phyloP scores from a whole-genome alignment of 495 filamentous ascomycete species.

The Saxophila tyrrhenica region DNA sequence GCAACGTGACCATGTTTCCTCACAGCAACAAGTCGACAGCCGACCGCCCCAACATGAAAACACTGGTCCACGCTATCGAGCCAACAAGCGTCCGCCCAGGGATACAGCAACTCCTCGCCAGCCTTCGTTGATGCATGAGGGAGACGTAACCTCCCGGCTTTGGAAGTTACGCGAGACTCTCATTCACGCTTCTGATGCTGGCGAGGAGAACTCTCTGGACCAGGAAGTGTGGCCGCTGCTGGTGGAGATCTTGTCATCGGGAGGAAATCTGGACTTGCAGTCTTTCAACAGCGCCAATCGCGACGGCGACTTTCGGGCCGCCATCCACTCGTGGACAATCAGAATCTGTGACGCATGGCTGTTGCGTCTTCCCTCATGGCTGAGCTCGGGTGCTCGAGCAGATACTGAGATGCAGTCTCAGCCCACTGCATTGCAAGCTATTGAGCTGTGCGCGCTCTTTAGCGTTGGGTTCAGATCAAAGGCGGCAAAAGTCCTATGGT shows the following conservation, averaged over 20 bases:
- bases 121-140: neutral
- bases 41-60: too few relatives aligned
- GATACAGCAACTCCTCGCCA: neutral
- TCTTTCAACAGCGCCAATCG: too few relatives aligned
- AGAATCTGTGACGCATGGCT: neutral
- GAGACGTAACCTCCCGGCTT: neutral
- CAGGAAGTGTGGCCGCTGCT: neutral
- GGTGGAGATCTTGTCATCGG: too few relatives aligned
- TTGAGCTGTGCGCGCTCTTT: neutral
- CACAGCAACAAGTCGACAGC: neutral
- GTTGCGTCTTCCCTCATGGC: neutral
- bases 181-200: neutral
- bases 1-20: neutral
- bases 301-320: too few relatives aligned
- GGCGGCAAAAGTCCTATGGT: neutral
- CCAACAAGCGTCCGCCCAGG: neutral
- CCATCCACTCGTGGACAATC: neutral
- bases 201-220: neutral
- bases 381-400: neutral
- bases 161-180: neutral
- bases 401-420: neutral
- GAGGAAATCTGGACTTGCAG: too few relatives aligned
- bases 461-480: neutral
- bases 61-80: neutral
- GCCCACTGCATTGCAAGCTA: neutral